Evolutionary conservation across 331 rosid genomes (phyloP), one percentile per base, ranked within the genome.

Genomic region (Arachis monticola): DNA sequence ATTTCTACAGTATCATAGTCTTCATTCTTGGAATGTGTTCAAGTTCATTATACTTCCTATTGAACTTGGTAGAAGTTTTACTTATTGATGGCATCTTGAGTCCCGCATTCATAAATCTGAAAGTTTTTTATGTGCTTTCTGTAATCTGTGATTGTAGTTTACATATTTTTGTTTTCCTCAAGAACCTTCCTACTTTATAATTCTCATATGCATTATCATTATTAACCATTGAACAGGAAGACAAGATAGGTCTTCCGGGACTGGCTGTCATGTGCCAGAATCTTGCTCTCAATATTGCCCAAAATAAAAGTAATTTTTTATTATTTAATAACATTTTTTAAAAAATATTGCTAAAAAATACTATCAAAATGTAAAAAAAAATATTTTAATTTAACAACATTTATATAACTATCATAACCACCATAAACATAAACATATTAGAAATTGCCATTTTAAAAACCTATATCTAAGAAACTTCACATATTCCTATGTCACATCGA

Each of bases 241-340:
- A 87, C 95, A 38, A 86, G 96, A 92, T 92, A 35, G 98, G 98
- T 38, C 96, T 92, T 67, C 88, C 95, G 40, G 98, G 93, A 74
- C 76, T 92, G 85, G 98, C 98, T 67, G 98, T 92, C 53, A 90
- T 92, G 98, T 96, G 98, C 61, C 98, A 92, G 82, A 92, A 92
- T 64, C 88, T 90, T 69, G 97, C 96, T 45, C 96, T 92, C 72
- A 90, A 92, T 77, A 92, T 92, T 81, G 97, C 96, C 17, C 27
- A 22, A 22, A 22, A 22, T 22, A 22, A 22, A 22, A 22, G 27
- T 22, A 22, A 22, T 22, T 22, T 22, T 22, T 22, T 22, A 22
- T 22, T 22, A 22, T 22, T 22, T 22, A 22, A 22, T 22, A 22
- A 22, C 27, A 22, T 22, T 22, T 22, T 22, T 22, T 22, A 22